Percentiles rank a stretch among this genome's conserved stretches.
Conservation (phyloP, 345 rosid species). For the Bruguiera sexangula region DNA sequence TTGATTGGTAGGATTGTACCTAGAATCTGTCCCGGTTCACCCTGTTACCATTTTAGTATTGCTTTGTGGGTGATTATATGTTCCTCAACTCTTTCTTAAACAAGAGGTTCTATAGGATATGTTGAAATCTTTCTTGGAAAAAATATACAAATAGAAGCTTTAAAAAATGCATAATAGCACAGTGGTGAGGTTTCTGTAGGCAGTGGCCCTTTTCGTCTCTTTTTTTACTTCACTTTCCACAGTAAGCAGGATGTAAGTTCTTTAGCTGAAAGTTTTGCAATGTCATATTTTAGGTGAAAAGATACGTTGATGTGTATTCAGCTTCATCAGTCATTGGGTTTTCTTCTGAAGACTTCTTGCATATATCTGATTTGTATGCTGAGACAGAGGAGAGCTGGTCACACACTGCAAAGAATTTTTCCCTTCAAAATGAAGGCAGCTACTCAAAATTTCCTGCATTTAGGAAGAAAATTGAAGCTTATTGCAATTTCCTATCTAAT, state of each 20-base stretch:
- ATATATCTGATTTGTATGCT: conserved; percentile 55
- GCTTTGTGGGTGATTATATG: too few relatives aligned
- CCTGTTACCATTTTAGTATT: too few relatives aligned
- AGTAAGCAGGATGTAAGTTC: neutral
- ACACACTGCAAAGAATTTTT: conserved; percentile 30
- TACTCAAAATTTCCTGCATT: conserved; percentile 32
- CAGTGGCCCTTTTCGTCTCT: too few relatives aligned
- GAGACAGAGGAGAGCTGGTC: conserved; percentile 58
- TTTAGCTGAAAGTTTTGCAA: conserved; percentile 11
- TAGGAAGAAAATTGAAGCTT: conserved; percentile 51
- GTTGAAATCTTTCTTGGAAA: too few relatives aligned
- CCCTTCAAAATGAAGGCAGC: conserved; percentile 31
- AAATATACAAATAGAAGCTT: too few relatives aligned
- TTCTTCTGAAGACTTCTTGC: conserved; percentile 69
- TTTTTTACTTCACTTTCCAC: neutral
- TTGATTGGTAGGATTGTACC: too few relatives aligned
- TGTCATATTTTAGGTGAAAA: conserved; percentile 57
- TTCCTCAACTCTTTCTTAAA: too few relatives aligned
- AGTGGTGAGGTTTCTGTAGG: too few relatives aligned
- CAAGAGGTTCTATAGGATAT: too few relatives aligned
- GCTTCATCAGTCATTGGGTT: conserved; percentile 91
- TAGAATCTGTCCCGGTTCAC: too few relatives aligned
- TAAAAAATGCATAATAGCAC: too few relatives aligned
- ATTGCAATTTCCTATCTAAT: conserved; percentile 55
- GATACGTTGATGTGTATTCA: conserved; percentile 83